Base-by-base conservation (phyloP, 2,329 filamentous ascomycete species). In the Aspergillus brunneoviolaceus region DNA sequence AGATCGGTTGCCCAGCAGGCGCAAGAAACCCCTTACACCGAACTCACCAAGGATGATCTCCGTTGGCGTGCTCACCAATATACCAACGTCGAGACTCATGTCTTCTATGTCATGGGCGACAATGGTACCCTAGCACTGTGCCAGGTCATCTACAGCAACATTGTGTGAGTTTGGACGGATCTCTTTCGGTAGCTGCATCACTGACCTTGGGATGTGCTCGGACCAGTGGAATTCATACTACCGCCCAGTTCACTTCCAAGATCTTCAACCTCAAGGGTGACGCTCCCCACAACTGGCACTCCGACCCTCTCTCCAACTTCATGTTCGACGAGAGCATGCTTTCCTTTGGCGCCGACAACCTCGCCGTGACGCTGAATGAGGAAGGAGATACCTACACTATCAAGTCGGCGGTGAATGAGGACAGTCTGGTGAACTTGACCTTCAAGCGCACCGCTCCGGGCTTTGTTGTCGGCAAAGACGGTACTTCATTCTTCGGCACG, bases 91-190 rank as follows among this genome's bases (percentile, higher is more conserved):
- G 95, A 99, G 83, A 97, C 92, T 31, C 90, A 97, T 81, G 92
- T 85, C 64, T 99, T 97, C 81, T 99, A 99, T 81, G 80, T 97
- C 72, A 88, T 88, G 77, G 83, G 89, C 58, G 90, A 96, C 63
- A 86, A 82, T 61, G 95, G 95, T 54, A 84, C 88, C 64, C 77
- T 93, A 65, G 91, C 85, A 56, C 85, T 96, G 77, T 87, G 86
- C 62, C 95, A 99, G 83, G 85, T 98, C 78, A 96, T 99, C 76
- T 96, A 98, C 83, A 98, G 91, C 82, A 97, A 96, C 79, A 90
- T 99, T 75, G 89, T 87, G 93, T 97, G 87, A 78, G 89, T 67
- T 31, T 7, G 39, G 25, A 6, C 16, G 39, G 25, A 6, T 14
- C 21, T 23, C 51, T 48, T 29, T 9, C 33, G 12, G 16, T 16